phyloP scores from a whole-genome alignment of 257 asterid genomes.

The Salvia rosmarinus region DNA sequence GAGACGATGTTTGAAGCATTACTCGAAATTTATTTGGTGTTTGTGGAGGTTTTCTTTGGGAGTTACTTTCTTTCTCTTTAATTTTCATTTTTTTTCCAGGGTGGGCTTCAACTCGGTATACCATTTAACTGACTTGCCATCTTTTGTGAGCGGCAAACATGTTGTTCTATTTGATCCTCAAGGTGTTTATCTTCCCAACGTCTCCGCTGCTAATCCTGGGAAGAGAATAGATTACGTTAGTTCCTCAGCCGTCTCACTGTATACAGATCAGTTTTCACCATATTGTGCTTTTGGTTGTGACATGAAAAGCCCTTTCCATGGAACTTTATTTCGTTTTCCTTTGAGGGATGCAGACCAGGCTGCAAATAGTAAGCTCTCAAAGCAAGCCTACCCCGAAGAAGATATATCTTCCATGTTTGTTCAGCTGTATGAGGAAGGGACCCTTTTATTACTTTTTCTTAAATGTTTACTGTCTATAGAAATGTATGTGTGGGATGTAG shows the following conservation, averaged over 20 bases:
- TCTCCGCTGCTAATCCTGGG: constrained; percentile 91
- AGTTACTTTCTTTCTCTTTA: constrained; percentile 26
- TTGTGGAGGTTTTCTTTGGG: constrained; percentile 20
- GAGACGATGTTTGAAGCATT: constrained; percentile 13
- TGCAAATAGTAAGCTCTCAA: constrained; percentile 86
- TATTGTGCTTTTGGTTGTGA: constrained; percentile 96
- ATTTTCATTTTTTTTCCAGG: constrained; percentile 55
- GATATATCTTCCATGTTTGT: constrained; percentile 81
- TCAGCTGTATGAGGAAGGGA: constrained; percentile 89
- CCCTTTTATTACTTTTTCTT: constrained; percentile 79
- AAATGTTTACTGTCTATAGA: constrained; percentile 73
- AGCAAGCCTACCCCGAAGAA: constrained; percentile 83
- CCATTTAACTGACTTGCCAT: constrained; percentile 95
- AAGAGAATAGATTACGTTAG: constrained; percentile 86
- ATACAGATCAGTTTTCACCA: constrained; percentile 85
- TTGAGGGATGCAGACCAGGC: constrained; percentile 90
- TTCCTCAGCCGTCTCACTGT: constrained; percentile 83
- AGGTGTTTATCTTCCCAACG: constrained; percentile 86
- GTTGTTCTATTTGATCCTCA: constrained; percentile 96
- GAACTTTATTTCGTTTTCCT: constrained; percentile 98
- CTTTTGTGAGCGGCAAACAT: constrained; percentile 93
- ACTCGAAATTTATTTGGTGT: constrained; percentile 7
- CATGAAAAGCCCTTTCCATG: constrained; percentile 81
- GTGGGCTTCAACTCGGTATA: constrained; percentile 99
- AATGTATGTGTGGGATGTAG: constrained; percentile 89